Conservation (phyloP, 768 basidiomycete genomes). For the Tulasnella sp. region DNA sequence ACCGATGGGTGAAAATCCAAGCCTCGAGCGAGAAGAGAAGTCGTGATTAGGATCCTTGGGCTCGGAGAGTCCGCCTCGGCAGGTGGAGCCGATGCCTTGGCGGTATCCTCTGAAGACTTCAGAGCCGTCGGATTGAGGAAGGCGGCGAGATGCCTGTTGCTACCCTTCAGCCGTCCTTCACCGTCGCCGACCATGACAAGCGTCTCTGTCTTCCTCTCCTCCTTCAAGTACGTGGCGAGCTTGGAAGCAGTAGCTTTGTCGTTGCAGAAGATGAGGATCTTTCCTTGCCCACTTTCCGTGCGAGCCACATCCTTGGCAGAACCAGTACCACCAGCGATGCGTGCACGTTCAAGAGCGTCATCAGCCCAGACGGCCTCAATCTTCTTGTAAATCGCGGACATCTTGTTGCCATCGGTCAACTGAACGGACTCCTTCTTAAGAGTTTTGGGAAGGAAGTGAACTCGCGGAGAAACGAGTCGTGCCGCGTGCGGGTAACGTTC, state of each 20-base stretch:
- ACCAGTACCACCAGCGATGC: neutral
- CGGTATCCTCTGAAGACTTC: neutral
- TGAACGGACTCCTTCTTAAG: constrained; percentile 62
- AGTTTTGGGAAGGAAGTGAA: constrained; percentile 66
- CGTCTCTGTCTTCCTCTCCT: constrained; percentile 48
- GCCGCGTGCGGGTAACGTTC: constrained; percentile 22
- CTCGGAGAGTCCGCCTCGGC: neutral
- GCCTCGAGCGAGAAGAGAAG: constrained; percentile 81
- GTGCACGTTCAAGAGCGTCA: constrained; percentile 22
- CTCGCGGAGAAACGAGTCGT: constrained; percentile 58
- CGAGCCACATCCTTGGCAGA: neutral
- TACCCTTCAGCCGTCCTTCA: constrained; percentile 49
- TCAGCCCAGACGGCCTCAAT: constrained; percentile 62
- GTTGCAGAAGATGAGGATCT: constrained; percentile 73
- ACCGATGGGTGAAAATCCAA: constrained; percentile 76
- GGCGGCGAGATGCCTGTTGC: constrained; percentile 63
- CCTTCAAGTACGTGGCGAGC: constrained; percentile 45
- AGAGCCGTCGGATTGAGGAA: constrained; percentile 42
- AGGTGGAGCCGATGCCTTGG: neutral
- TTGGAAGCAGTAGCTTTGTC: constrained; percentile 55
- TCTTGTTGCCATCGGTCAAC: constrained; percentile 72
- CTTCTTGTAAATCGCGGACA: constrained; percentile 67
- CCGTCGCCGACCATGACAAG: constrained; percentile 47
- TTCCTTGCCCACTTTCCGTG: constrained; percentile 5
- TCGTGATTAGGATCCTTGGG: constrained; percentile 50